Evolutionary conservation across 805 yeast species (phyloP), one percentile per base, ranked within the genome.

Genomic region (Dipodascus geniculatus): DNA sequence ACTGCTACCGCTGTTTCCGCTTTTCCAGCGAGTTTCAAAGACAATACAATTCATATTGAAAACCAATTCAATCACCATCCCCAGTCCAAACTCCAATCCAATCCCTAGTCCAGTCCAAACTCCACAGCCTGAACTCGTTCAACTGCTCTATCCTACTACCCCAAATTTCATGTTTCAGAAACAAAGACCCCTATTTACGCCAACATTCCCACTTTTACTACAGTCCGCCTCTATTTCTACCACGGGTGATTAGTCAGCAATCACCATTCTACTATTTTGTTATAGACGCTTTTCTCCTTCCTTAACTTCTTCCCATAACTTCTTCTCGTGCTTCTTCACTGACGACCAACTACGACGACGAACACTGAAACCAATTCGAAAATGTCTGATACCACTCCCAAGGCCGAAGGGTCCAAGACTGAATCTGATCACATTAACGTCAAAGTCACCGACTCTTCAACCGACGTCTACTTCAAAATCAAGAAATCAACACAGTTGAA

Each of bases 401-500:
- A 38, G 14, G 44, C 44, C 44, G 44, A 38, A 38, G 44, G 44
- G 20, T 16, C 44, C 20, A 38, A 38, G 20, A 38, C 44, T 38
- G 44, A 38, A 38, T 14, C 74, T 48, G 85, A 89, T 47, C 97
- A 89, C 72, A 85, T 93, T 70, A 89, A 87, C 75, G 74, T 93
- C 71, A 89, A 88, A 70, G 99, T 93, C 50, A 83, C 95, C 35
- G 99, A 93, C 69, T 95, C 96, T 50, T 77, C 84, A 53, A 85
- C 95, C 20, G 99, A 93, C 69, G 90, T 93, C 58, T 89, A 85
- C 70, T 93, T 93, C 82, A 90, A 91, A 71, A 91, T 93, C 70
- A 89, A 90, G 74, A 80, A 87, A 71, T 77, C 90, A 44, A 93
- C 99, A 3, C 96, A 91, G 50, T 78, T 93, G 75, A 86, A 81